Conservation (phyloP, 2,329 filamentous ascomycete species). For the Westerdykella aurantiaca region DNA sequence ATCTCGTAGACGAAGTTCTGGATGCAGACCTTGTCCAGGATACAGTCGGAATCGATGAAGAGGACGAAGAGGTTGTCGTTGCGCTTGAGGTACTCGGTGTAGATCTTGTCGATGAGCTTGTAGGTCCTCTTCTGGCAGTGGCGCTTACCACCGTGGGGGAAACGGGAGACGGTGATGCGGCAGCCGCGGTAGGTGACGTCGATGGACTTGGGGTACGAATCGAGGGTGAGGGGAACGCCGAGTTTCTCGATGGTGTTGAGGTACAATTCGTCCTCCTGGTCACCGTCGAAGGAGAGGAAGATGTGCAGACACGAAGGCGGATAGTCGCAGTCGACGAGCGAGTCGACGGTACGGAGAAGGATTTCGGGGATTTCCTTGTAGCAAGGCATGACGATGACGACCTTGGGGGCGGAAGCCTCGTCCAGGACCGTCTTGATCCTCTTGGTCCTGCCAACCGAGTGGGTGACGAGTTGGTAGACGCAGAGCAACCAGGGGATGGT, state of each 20-base stretch:
- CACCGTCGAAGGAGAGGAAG: constrained; percentile 92
- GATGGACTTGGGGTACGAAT: constrained; percentile 81
- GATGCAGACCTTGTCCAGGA: constrained; percentile 82
- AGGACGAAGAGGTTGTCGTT: constrained; percentile 93
- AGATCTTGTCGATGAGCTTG: constrained; percentile 88
- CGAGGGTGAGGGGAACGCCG: constrained; percentile 70
- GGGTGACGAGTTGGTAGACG: constrained; percentile 83
- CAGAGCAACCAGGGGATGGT: constrained; percentile 90
- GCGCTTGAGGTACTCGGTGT: constrained; percentile 74
- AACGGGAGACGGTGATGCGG: constrained; percentile 84
- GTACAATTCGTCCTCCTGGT: constrained; percentile 82
- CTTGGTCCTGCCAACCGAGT: constrained; percentile 74
- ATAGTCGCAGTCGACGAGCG: constrained; percentile 89
- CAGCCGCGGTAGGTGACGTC: constrained; percentile 79
- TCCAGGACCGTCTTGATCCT: constrained; percentile 79
- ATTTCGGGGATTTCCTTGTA: constrained; percentile 87
- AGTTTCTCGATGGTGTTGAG: constrained; percentile 79
- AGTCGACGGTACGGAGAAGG: constrained; percentile 79
- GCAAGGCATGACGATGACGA: constrained; percentile 94
- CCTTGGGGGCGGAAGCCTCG: constrained; percentile 81
- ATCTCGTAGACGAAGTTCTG: constrained; percentile 99
- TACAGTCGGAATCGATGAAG: constrained; percentile 97
- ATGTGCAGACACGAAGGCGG: constrained; percentile 88
- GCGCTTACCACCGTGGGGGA: constrained; percentile 88
- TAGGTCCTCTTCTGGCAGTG: constrained; percentile 92